Conservation (phyloP, 1,284 basidiomycete genomes). For the Marasmius fiardii region DNA sequence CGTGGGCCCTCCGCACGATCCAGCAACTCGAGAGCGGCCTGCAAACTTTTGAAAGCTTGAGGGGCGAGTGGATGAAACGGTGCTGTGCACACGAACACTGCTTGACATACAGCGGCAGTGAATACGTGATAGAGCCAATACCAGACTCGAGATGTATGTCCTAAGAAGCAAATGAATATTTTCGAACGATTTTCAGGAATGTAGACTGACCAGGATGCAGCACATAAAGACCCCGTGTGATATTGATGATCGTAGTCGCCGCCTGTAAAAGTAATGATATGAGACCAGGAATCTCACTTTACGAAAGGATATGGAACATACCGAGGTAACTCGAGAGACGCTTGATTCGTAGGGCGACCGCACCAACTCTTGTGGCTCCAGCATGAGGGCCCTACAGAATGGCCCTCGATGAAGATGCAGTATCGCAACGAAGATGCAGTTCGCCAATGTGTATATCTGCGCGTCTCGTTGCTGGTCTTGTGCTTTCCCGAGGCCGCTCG, state of each 20-base stretch:
- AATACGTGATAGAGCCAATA: constrained; percentile 22
- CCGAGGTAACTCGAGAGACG: constrained; percentile 15
- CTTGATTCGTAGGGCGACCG: constrained; percentile 18
- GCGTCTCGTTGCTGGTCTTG: constrained; percentile 13
- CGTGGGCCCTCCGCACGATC: constrained; percentile 16
- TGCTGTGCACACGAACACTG: constrained; percentile 21
- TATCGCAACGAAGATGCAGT: constrained; percentile 19
- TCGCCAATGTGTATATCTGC: constrained; percentile 18
- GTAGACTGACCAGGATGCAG: constrained; percentile 18
- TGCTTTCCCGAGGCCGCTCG: constrained; percentile 14
- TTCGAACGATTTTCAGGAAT: background rate
- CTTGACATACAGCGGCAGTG: constrained; percentile 21
- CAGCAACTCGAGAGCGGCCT: constrained; percentile 19
- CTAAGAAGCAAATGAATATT: constrained; percentile 3
- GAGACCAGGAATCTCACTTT: background rate
- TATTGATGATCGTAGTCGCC: constrained; percentile 21
- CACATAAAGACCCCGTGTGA: constrained; percentile 20
- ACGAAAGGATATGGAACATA: constrained; percentile 5
- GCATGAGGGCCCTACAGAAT: constrained; percentile 21
- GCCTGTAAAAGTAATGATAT: constrained; percentile 13
- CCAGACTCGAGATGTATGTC: constrained; percentile 20
- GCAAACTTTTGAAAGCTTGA: constrained; percentile 20
- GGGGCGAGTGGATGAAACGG: constrained; percentile 21
- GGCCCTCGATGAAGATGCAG: constrained; percentile 21
- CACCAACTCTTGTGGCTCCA: constrained; percentile 16